These are phyloP conservation scores for Scleromitrula shiraiana DNA, from an alignment of 2,329 filamentous ascomycete species.

Conservation along the genomic window DNA sequence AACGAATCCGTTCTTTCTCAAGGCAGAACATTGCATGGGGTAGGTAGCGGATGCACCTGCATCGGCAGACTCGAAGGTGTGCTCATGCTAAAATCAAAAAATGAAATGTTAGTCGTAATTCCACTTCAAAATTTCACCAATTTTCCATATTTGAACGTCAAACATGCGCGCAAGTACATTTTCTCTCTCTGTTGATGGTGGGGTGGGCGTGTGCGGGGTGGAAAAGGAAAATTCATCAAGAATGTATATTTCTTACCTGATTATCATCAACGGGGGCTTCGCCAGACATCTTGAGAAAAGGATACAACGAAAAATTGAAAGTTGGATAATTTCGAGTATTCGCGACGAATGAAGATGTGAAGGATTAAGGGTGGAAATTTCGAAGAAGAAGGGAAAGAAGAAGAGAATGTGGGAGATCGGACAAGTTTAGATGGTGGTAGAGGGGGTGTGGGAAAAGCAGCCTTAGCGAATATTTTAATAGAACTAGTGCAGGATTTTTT, in stretches of 20 bases:
- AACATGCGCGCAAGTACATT: constrained; percentile 23
- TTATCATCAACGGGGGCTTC: constrained; percentile 35
- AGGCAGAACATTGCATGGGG: constrained; percentile 98
- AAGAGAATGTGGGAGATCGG: constrained; percentile 18
- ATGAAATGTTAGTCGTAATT: constrained; percentile 10
- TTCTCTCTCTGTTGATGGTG: too few species aligned
- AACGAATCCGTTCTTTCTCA: constrained; percentile 99
- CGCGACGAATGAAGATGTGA: constrained; percentile 7
- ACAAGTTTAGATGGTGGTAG: constrained; percentile 4
- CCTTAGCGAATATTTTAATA: constrained; percentile 7
- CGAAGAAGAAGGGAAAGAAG: constrained; percentile 12
- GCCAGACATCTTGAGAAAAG: constrained; percentile 51
- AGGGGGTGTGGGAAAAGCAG: not conserved
- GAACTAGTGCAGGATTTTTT: not conserved
- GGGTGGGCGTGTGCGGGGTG: constrained; percentile 20
- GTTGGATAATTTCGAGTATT: not conserved
- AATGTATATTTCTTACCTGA: constrained; percentile 42
- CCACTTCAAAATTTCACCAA: not conserved
- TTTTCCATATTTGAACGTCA: constrained; percentile 6
- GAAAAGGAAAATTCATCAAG: constrained; percentile 10
- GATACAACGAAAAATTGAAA: not conserved
- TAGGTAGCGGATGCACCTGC: constrained; percentile 90
- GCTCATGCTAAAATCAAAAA: constrained; percentile 26
- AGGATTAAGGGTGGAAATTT: constrained; percentile 4
- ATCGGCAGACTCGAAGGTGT: constrained; percentile 87